These are phyloP conservation scores for Friedmanniomyces simplex DNA, from an alignment of 495 filamentous ascomycete species.

Conservation along the genomic window DNA sequence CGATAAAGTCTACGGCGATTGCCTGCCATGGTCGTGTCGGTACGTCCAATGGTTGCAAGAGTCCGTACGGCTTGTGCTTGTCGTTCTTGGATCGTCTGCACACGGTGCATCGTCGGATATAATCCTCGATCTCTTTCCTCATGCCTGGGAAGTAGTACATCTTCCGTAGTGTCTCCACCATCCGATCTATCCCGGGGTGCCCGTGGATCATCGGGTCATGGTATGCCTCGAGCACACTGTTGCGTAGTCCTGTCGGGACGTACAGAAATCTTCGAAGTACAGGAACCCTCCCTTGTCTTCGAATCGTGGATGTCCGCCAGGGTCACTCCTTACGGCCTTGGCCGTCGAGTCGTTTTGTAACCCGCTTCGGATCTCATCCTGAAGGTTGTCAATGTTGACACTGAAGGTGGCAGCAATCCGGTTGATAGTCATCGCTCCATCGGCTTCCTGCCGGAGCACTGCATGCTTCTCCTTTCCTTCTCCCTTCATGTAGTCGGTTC, in stretches of 20 bases:
- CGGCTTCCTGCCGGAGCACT: background rate
- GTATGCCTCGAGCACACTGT: background rate
- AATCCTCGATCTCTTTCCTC: too few species aligned
- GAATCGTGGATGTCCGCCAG: background rate
- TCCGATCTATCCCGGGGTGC: background rate
- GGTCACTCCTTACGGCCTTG: background rate
- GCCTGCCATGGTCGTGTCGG: constrained; percentile 1
- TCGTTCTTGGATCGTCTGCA: constrained; percentile 5
- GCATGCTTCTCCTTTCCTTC: background rate
- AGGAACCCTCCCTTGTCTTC: background rate
- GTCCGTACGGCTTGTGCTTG: background rate
- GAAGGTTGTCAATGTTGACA: background rate
- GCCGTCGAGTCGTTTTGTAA: background rate
- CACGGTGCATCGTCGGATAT: constrained; percentile 4
- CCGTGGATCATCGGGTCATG: background rate
- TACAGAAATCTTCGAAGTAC: background rate
- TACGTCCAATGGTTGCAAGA: background rate
- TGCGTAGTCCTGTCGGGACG: background rate
- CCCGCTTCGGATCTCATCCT: background rate
- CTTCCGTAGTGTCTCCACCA: background rate
- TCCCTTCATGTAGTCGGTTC: background rate
- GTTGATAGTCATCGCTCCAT: background rate
- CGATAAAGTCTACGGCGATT: constrained; percentile 17
- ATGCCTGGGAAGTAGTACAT: constrained; percentile 7
- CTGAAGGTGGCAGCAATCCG: background rate